Base-by-base conservation (phyloP, 805 yeast species). In the Metschnikowia rubicola region DNA sequence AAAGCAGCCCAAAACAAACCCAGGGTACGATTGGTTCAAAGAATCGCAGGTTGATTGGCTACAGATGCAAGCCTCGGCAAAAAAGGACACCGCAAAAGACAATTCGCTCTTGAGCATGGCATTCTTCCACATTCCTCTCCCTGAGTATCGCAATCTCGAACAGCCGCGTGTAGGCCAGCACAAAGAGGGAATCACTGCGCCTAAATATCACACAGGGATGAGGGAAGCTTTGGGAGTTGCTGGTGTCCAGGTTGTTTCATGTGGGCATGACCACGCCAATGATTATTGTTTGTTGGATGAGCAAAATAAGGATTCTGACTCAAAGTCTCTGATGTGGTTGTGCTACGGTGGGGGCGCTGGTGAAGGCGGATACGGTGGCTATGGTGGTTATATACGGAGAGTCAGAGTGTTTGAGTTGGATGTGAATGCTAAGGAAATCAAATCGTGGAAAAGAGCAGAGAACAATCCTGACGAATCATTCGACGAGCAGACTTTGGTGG, bases 251-350 rank as follows among this genome's bases (percentile, higher is more conserved):
- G 88, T 88, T 0, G 79, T 83, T 0, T 74, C 85, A 45, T 96
- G 88, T 12, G 99, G 99, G 0, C 99, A 94, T 63, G 99, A 94
- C 60, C 99, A 94, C 64, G 87, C 89, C 57, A 94, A 94, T 65
- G 98, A 94, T 61, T 94, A 79, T 63, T 94, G 99, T 66, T 66
- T 88, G 49, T 66, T 74, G 43, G 86, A 86, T 54, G 63, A 70
- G 19, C 53, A 52, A 31, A 37, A 37, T 21, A 54, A 61, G 37
- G 62, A 68, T n/a, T 49, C 56, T 8, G 55, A 55, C n/a, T 37
- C 51, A 4, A 59, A 62, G 32, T 64, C 73, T 57, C 67, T 68
- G 46, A 66, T 85, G 30, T 88, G 96, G 96, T 68, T 94, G 31
- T 94, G 99, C 60, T 90, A 89, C 61, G 99, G 96, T 3, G 99